Evolutionary conservation across 495 filamentous ascomycete genomes (phyloP).

Genomic region (Hypomontagnella monticulosa): DNA sequence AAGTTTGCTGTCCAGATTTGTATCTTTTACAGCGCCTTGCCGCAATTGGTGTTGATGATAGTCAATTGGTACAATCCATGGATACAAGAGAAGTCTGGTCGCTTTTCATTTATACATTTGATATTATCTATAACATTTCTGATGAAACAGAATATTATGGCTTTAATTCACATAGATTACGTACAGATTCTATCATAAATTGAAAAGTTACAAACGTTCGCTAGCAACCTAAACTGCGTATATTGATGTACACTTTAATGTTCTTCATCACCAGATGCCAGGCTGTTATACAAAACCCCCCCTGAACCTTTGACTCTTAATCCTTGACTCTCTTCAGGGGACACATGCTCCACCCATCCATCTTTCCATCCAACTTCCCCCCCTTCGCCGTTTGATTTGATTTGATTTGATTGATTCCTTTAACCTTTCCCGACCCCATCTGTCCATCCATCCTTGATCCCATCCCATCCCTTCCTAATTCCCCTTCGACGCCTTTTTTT

Average conservation of each 20-base stretch:
- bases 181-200: constrained; percentile 4
- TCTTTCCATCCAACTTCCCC: constrained; percentile 37
- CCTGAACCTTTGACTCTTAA: no score
- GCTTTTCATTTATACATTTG: no score
- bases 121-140: neutral
- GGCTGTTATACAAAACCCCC: no score
- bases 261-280: constrained; percentile 4
- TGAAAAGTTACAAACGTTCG: constrained; percentile 42
- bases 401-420: constrained; percentile 44
- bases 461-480: constrained; percentile 48
- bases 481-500: constrained; percentile 24
- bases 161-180: neutral
- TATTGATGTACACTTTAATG: neutral
- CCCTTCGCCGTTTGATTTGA: constrained; percentile 42
- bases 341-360: constrained; percentile 38
- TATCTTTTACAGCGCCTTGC: neutral
- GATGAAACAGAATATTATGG: neutral
- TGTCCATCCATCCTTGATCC: neutral
- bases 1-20: constrained; percentile 15
- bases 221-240: constrained; percentile 23
- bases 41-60: constrained; percentile 23
- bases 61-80: no score
- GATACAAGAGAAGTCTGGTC: no score
- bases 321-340: neutral
- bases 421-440: constrained; percentile 47